These are phyloP conservation scores for Dryadomyces quercivorus DNA, from an alignment of 2,329 filamentous ascomycete species.

Conservation along the genomic window DNA sequence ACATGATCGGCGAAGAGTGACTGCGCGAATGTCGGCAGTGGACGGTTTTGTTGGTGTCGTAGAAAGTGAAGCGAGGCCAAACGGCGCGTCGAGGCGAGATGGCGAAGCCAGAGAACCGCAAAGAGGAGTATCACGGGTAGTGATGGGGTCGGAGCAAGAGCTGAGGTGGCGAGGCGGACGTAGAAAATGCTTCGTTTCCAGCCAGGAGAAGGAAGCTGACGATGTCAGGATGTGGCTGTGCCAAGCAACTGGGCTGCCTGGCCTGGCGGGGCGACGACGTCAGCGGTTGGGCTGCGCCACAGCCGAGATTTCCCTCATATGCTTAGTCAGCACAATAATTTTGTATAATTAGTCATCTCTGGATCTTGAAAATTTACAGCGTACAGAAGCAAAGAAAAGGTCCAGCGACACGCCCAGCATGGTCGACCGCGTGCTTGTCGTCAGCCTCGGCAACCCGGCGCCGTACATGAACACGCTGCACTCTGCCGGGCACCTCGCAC, in stretches of 20 bases:
- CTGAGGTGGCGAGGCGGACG: background rate
- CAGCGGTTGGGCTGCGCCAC: constrained; percentile 1
- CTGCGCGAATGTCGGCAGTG: background rate
- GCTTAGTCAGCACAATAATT: background rate
- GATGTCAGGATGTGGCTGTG: background rate
- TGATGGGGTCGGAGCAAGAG: background rate
- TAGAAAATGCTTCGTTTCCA: background rate
- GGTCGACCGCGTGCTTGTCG: constrained; percentile 50
- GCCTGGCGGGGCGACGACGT: background rate
- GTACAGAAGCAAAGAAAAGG: too few species aligned
- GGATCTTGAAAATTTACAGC: background rate
- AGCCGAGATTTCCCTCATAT: background rate
- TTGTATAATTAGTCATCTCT: background rate
- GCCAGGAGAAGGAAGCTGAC: background rate
- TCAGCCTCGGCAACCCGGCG: constrained; percentile 77
- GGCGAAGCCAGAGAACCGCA: background rate
- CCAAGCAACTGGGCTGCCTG: background rate
- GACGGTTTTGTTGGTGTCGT: background rate
- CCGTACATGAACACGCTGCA: constrained; percentile 70
- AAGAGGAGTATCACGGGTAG: too few species aligned
- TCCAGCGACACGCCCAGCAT: background rate
- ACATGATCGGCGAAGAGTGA: constrained; percentile 23
- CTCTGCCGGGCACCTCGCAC: constrained; percentile 71
- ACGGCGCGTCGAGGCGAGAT: background rate
- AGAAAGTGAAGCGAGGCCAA: background rate